Base-by-base conservation (phyloP, 108 stramenopile species). In the Nitzschia sp. region DNA sequence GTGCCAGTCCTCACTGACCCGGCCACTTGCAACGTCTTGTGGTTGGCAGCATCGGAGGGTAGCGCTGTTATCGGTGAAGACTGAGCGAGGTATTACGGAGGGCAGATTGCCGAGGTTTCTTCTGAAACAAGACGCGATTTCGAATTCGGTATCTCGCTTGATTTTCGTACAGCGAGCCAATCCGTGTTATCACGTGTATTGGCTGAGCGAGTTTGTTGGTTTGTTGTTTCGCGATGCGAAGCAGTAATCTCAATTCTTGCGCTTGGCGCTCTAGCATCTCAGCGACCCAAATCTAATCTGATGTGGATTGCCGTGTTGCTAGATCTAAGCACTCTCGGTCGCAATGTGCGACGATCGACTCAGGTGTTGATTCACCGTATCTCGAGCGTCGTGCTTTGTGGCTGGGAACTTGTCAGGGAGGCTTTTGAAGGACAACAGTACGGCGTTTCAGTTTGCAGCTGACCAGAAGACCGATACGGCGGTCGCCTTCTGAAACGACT, bases 221-320 rank as follows among this genome's bases (percentile, higher is more conserved):
- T 66, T 66, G 26, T 42, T 55, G 65, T 32, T 66, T 46, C 65
- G 53, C 65, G 13, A 54, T 66, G 65, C 53, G 65, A 33, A 66
- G 9, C 28, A 18, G 53, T 66, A 66, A 28, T n/a, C 11, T 18
- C 8, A 21, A 66, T 54, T 4, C 30, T 46, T 26, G 27, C 30
- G 65, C 54, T 19, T 42, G 53, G 38, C 38, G 38, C 38, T 42
- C 38, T 42, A n/a, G 38, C 11, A 42, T 11, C 15, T 8, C 8
- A 11, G 8, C 18, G 13, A 26, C 53, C 18, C 29, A 3, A 54
- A 5, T 8, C 6, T 21, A 6, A 6, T 3, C 6, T n/a, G n/a
- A n/a, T n/a, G n/a, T 13, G 21, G 24, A 18, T 51, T 30, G 53
- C 5, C 9, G 31, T 19, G 13, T 8, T 6, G n/a, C 23, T 54